phyloP scores from a whole-genome alignment of 2,329 filamentous ascomycete species.

The Fusarium chuoi region DNA sequence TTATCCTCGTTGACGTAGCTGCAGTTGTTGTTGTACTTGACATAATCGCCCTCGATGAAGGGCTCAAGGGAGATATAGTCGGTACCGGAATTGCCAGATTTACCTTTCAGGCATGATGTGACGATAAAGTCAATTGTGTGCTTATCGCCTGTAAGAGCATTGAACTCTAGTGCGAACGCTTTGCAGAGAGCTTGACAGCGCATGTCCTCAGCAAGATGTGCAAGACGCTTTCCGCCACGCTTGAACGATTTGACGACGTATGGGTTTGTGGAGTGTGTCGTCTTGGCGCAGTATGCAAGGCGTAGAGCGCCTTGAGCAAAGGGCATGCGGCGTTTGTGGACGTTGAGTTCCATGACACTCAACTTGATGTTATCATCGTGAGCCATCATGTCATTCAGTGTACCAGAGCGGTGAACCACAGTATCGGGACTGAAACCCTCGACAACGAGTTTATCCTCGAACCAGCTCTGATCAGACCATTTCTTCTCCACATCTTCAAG shows the following conservation, averaged over 20 bases:
- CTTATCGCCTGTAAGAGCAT: constrained; percentile 41
- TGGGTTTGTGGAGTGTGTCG: constrained; percentile 34
- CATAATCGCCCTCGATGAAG: constrained; percentile 48
- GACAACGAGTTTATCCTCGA: constrained; percentile 3
- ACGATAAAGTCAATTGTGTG: constrained; percentile 47
- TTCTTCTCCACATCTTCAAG: not conserved
- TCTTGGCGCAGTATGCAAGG: constrained; percentile 48
- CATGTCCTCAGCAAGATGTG: constrained; percentile 52
- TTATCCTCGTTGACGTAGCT: constrained; percentile 46
- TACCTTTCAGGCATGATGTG: constrained; percentile 45
- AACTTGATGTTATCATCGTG: constrained; percentile 50
- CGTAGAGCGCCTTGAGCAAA: constrained; percentile 48
- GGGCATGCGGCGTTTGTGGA: constrained; percentile 44
- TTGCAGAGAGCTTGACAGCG: constrained; percentile 53
- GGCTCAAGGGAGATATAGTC: constrained; percentile 51
- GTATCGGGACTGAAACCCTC: constrained; percentile 47
- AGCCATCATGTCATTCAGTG: constrained; percentile 51
- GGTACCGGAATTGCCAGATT: not conserved
- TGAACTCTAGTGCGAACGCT: constrained; percentile 55
- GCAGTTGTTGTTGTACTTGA: constrained; percentile 54
- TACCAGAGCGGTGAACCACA: constrained; percentile 36
- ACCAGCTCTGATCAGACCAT: not conserved
- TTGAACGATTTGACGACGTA: constrained; percentile 52
- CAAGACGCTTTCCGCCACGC: constrained; percentile 34
- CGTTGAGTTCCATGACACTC: constrained; percentile 47